Evolutionary conservation across 1,139 yeast species (phyloP).

Genomic region (Blastobotrys indianensis): DNA sequence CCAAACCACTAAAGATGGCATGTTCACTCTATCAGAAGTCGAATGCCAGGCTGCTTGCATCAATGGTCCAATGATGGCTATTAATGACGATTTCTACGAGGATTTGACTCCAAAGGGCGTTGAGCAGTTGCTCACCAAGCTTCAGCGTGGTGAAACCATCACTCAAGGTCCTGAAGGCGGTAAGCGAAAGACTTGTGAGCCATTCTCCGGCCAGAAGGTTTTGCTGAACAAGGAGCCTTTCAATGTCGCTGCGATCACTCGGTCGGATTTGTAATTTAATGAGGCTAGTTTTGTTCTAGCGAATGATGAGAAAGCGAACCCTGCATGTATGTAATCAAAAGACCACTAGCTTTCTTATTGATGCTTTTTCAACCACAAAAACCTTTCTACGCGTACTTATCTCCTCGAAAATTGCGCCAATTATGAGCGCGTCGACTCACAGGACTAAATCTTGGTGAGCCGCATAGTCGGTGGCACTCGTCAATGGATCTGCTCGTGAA

Average conservation of each 20-base stretch:
- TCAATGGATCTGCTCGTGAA: no score
- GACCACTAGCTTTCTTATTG: no score
- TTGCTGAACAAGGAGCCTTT: conserved; percentile 56
- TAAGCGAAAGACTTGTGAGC: conserved; percentile 66
- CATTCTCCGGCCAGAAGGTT: conserved; percentile 63
- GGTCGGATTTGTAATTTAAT: conserved; percentile 29
- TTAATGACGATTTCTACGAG: conserved; percentile 79
- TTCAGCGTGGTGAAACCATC: conserved; percentile 58
- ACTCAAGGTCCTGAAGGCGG: conserved; percentile 65
- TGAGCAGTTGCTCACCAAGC: conserved; percentile 53
- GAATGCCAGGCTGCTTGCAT: conserved; percentile 93
- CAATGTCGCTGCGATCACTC: conserved; percentile 59
- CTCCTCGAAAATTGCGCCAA: no score
- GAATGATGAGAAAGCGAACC: no score
- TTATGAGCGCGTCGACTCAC: no score
- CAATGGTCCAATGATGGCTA: conserved; percentile 83
- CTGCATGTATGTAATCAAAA: no score
- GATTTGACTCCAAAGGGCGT: conserved; percentile 71
- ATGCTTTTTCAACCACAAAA: no score
- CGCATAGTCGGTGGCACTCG: no score
- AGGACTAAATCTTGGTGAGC: no score
- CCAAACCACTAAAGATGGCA: conserved; percentile 68
- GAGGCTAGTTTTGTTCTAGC: no score
- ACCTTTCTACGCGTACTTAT: no score
- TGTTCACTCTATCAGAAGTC: conserved; percentile 80